These are phyloP conservation scores for Cicer cuneatum DNA, from an alignment of 306 rosid genomes.

Conservation along the genomic window DNA sequence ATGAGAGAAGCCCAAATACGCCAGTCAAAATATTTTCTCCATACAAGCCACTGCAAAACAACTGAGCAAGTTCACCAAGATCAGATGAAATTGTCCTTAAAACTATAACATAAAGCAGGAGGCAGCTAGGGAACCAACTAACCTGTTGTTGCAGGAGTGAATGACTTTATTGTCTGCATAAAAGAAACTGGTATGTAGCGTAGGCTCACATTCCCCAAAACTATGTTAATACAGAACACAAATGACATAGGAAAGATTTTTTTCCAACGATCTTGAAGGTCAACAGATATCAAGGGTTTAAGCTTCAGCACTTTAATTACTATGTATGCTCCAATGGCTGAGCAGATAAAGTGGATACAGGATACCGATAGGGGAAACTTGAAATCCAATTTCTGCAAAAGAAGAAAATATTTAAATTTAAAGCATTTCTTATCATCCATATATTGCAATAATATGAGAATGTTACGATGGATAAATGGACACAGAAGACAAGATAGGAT, in stretches of 20 bases:
- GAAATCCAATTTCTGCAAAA: conserved; percentile 86
- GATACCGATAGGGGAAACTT: conserved; percentile 92
- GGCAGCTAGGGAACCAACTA: conserved; percentile 19
- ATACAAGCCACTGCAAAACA: conserved; percentile 88
- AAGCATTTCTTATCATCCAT: conserved; percentile 15
- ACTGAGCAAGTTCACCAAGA: conserved; percentile 57
- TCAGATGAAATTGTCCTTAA: conserved; percentile 48
- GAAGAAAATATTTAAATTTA: conserved; percentile 23
- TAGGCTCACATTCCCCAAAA: conserved; percentile 91
- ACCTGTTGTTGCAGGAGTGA: conserved; percentile 98
- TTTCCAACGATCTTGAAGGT: conserved; percentile 92
- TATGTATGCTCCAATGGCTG: conserved; percentile 77
- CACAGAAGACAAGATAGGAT: not conserved
- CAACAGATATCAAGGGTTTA: conserved; percentile 82
- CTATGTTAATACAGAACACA: conserved; percentile 92
- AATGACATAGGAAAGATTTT: conserved; percentile 98
- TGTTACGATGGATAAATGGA: not conserved
- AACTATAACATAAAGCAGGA: conserved; percentile 9
- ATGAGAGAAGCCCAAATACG: conserved; percentile 89
- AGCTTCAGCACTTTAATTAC: conserved; percentile 83
- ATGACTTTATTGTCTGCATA: conserved; percentile 97
- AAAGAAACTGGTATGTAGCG: conserved; percentile 97
- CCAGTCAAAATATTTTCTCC: conserved; percentile 94
- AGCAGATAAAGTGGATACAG: conserved; percentile 89
- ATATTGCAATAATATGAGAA: not conserved